Evolutionary conservation across 495 filamentous ascomycete genomes (phyloP).

Genomic region (Tuber borchii): DNA sequence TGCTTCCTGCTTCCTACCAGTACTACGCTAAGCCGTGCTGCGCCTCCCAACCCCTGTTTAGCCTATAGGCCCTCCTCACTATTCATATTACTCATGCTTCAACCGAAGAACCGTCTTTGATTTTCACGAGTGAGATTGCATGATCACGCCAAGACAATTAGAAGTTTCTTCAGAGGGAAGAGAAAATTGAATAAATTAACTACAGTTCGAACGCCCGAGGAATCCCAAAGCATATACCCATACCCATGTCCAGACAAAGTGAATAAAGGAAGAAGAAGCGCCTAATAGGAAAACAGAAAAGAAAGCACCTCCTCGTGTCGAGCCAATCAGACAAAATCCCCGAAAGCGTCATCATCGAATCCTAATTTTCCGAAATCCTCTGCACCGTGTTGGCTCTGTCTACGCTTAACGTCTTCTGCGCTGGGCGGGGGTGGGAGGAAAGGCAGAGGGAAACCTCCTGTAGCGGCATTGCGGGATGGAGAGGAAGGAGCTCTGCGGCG

Average conservation of each 20-base stretch:
- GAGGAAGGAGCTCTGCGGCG: slow-evolving; percentile 40
- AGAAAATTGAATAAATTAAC: neutral
- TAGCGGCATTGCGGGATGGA: slow-evolving; percentile 18
- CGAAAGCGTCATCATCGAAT: slow-evolving; percentile 63
- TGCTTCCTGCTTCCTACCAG: too few relatives aligned
- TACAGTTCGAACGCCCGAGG: slow-evolving; percentile 1
- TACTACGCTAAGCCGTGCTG: neutral
- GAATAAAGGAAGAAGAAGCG: neutral
- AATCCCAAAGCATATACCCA: neutral
- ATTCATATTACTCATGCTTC: neutral
- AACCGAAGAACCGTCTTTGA: neutral
- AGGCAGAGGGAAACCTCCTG: slow-evolving; percentile 34
- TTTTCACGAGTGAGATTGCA: neutral
- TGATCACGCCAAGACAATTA: neutral
- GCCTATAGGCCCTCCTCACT: neutral
- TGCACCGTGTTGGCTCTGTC: slow-evolving; percentile 47
- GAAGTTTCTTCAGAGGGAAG: neutral
- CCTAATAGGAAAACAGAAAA: neutral
- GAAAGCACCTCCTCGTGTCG: neutral
- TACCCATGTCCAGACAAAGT: slow-evolving; percentile 2
- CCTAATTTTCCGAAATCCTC: slow-evolving; percentile 49
- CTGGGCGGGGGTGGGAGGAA: slow-evolving; percentile 60
- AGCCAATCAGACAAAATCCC: slow-evolving; percentile 50
- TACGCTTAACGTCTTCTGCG: slow-evolving; percentile 50
- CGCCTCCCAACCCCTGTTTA: neutral